phyloP scores from a whole-genome alignment of 768 basidiomycete species.

The Auriscalpium microsporum region DNA sequence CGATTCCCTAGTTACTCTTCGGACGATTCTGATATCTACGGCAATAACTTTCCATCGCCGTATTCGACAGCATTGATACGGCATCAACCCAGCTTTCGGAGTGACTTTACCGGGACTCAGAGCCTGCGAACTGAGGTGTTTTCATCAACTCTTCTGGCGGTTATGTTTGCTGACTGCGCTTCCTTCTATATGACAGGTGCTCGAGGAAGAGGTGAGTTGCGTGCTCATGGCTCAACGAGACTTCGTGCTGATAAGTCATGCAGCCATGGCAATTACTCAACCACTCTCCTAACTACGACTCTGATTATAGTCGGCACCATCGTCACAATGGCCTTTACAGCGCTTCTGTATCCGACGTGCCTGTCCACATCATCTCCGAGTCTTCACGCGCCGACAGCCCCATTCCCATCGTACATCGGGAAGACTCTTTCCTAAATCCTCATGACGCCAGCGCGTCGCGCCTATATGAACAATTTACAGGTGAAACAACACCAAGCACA shows the following conservation, averaged over 20 bases:
- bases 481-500: no score
- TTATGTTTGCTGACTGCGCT: neutral
- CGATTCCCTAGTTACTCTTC: neutral
- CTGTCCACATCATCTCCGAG: constrained; percentile 3
- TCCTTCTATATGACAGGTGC: neutral
- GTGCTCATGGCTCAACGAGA: no score
- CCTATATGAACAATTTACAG: constrained; percentile 12
- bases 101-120: neutral
- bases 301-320: neutral
- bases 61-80: no score
- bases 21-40: neutral
- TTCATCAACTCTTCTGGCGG: no score
- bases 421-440: neutral
- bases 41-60: neutral
- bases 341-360: neutral
- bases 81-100: neutral
- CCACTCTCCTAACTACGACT: neutral
- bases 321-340: no score
- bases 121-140: no score
- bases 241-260: neutral
- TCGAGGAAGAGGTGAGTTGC: neutral
- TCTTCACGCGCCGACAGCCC: constrained; percentile 8
- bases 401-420: constrained; percentile 10
- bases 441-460: neutral
- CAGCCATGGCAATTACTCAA: constrained; percentile 13